A percentile compares a stretch with the other conserved stretches of the same genome.
Conservation (phyloP, 805 yeast species). For the Saturnispora kantuleensis region DNA sequence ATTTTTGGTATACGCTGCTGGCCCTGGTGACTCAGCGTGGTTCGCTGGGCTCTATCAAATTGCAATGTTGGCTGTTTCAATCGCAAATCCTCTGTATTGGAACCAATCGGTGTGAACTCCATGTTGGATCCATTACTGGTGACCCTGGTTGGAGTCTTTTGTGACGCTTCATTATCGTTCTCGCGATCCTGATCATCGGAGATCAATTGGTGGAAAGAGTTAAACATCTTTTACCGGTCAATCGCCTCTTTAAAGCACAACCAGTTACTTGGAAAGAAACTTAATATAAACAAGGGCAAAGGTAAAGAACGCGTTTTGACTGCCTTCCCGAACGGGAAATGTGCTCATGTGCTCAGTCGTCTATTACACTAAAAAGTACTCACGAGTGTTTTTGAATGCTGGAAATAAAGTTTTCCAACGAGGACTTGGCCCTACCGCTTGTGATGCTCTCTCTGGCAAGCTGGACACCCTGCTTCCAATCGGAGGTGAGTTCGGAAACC, state of each 20-base stretch:
- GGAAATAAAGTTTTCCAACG: conserved; percentile 46
- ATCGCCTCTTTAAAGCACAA: background rate
- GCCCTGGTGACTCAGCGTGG: background rate
- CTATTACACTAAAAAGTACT: background rate
- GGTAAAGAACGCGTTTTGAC: background rate
- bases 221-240: conserved; percentile 17
- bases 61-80: background rate
- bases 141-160: conserved; percentile 3
- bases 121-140: background rate
- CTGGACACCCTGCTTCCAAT: conserved; percentile 72
- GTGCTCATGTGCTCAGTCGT: background rate
- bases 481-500: conserved; percentile 53
- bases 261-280: no score
- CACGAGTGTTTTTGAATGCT: conserved; percentile 22
- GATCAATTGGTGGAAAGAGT: conserved; percentile 22
- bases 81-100: background rate
- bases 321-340: background rate
- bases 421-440: conserved; percentile 54
- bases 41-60: conserved; percentile 1
- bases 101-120: conserved; percentile 14
- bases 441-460: conserved; percentile 60
- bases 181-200: conserved; percentile 21
- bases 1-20: conserved; percentile 1
- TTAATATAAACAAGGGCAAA: background rate
- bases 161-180: background rate